Evolutionary conservation across 1,139 yeast genomes (phyloP).

Genomic region (Arxiozyma bovina): DNA sequence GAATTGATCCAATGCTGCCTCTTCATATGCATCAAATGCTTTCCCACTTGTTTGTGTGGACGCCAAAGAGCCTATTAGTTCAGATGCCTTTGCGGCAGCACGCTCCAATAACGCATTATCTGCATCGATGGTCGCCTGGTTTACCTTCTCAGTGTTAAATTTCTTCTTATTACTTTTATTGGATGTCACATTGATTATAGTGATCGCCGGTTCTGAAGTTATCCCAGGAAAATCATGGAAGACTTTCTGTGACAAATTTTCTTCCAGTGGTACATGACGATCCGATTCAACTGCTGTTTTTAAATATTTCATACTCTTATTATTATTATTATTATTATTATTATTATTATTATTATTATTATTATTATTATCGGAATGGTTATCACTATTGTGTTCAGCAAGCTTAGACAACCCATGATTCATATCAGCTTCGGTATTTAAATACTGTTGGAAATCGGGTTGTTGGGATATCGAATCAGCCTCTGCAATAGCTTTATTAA

Average conservation of each 20-base stretch:
- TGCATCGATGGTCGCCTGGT: slow-evolving; percentile 10
- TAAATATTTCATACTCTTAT: not conserved
- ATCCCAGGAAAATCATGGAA: not conserved
- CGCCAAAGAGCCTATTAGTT: slow-evolving; percentile 23
- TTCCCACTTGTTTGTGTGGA: slow-evolving; percentile 30
- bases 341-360: no score
- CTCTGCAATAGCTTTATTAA: slow-evolving; percentile 59
- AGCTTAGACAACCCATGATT: not conserved
- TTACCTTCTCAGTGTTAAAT: not conserved
- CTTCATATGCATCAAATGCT: slow-evolving; percentile 45
- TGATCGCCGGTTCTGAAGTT: not conserved
- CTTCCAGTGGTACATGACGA: not conserved
- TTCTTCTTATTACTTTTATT: not conserved
- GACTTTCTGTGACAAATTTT: not conserved
- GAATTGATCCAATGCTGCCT: slow-evolving; percentile 60
- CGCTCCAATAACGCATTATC: slow-evolving; percentile 24
- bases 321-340: no score
- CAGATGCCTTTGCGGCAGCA: slow-evolving; percentile 30
- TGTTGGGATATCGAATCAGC: slow-evolving; percentile 51
- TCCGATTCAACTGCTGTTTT: not conserved
- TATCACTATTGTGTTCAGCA: slow-evolving; percentile 4
- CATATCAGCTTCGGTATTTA: slow-evolving; percentile 30
- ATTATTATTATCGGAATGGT: not conserved
- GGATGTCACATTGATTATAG: not conserved
- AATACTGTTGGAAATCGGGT: slow-evolving; percentile 41